A percentile compares a stretch with the other conserved stretches of the same genome.
Evolutionary conservation across 345 rosid genomes (phyloP).

Genomic region (Ceriops zippeliana): DNA sequence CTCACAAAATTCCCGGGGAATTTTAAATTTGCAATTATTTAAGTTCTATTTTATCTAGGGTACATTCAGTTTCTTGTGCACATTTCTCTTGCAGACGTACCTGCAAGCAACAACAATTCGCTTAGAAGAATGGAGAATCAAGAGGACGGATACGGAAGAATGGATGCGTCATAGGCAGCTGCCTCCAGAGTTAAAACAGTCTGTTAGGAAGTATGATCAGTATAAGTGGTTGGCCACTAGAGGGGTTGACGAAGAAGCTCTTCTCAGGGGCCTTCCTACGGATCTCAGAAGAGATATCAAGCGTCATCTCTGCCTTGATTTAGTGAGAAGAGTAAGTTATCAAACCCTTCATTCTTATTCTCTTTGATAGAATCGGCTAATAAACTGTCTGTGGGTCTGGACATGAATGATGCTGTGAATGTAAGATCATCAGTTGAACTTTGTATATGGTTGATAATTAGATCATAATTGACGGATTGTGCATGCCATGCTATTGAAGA

Average conservation of each 20-base stretch:
- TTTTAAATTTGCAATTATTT: neutral
- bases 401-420: too few species aligned
- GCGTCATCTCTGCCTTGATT: conserved; percentile 84
- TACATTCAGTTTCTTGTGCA: neutral
- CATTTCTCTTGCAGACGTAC: conserved; percentile 53
- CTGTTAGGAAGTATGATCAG: conserved; percentile 74
- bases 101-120: conserved; percentile 75
- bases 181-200: conserved; percentile 56
- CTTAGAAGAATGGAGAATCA: conserved; percentile 89
- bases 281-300: conserved; percentile 85
- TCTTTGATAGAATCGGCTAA: neutral
- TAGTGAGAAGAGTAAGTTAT: conserved; percentile 76
- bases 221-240: conserved; percentile 86
- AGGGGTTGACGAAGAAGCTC: conserved; percentile 82
- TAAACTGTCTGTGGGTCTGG: too few species aligned
- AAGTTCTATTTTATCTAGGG: neutral
- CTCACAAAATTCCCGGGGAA: conserved; percentile 1
- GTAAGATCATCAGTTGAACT: too few species aligned
- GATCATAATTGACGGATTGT: too few species aligned
- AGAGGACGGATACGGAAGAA: conserved; percentile 84
- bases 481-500: neutral
- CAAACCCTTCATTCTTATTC: neutral
- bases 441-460: too few species aligned
- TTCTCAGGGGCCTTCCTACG: conserved; percentile 71
- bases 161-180: conserved; percentile 97